Conservation (phyloP, 1,284 basidiomycete species). For the Heterobasidion irregulare region DNA sequence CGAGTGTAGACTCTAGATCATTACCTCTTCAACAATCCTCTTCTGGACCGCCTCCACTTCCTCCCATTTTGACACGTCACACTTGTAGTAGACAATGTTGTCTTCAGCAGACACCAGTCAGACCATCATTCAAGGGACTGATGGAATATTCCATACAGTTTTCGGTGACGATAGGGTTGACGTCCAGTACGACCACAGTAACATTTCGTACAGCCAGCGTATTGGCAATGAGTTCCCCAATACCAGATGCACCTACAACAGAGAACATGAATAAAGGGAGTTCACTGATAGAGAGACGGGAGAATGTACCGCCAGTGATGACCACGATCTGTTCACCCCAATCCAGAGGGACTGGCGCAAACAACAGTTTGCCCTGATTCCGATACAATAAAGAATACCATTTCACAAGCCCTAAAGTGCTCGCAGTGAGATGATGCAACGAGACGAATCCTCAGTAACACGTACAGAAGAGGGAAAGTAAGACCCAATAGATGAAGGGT, state of each 20-base stretch:
- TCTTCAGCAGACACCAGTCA: constrained; percentile 31
- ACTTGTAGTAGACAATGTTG: constrained; percentile 76
- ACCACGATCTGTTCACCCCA: constrained; percentile 86
- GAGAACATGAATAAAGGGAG: background rate
- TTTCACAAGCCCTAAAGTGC: constrained; percentile 47
- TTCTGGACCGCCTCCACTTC: constrained; percentile 69
- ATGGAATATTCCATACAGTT: constrained; percentile 39
- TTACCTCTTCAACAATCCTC: constrained; percentile 67
- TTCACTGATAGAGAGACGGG: background rate
- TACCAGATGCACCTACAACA: constrained; percentile 70
- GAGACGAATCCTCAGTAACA: constrained; percentile 8
- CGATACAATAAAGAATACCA: constrained; percentile 68
- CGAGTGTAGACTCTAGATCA: background rate
- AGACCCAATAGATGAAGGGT: constrained; percentile 44
- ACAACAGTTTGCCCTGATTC: constrained; percentile 61
- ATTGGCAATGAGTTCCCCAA: constrained; percentile 81
- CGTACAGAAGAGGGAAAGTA: constrained; percentile 61
- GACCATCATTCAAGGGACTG: background rate
- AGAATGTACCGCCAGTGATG: constrained; percentile 72
- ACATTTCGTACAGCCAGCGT: constrained; percentile 77
- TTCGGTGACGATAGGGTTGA: constrained; percentile 67
- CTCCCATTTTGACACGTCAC: constrained; percentile 84
- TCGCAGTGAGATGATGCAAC: background rate
- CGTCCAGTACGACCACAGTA: constrained; percentile 79
- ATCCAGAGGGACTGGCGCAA: constrained; percentile 50